Evolutionary conservation across 2,329 filamentous ascomycete genomes (phyloP), one percentile per base, ranked within the genome.

Genomic region (Hortaea werneckii): DNA sequence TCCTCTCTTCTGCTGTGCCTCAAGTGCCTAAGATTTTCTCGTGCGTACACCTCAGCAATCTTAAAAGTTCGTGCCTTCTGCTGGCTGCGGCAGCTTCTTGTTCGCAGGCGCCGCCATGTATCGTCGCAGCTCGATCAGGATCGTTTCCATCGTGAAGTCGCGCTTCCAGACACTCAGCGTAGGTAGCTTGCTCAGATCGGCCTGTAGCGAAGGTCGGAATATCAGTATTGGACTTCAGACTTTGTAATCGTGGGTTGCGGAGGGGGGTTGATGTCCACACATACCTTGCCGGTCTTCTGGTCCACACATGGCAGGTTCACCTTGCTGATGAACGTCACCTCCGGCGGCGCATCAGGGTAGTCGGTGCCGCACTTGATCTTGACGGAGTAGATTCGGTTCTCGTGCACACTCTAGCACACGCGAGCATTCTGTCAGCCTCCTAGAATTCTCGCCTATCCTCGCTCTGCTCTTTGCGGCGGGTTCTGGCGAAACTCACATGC

Each of bases 301-400:
- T 90, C 85, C 43, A 98, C 92, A 61, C 90, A 94, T 27, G 92
- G 92, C n/a, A 96, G 78, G 71, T 96, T 95, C 71, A 98, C 83
- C 68, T 87, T 85, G 60, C 85, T 95, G 59, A 92, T 81, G 69
- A 98, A 98, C 61, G 90, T 82, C 60, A 98, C 86, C 43, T 83
- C 81, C 0, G 92, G 92, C 40, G 92, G 92, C 51, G 79, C 74
- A 65, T 95, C 88, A 43, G 92, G 92, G 67, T 98, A 98, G 47
- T 85, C 74, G 41, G 81, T 76, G 51, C 88, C 89, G 72, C 92
- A 98, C 72, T 94, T 84, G 73, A 98, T 95, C 69, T 90, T 94
- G 60, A 98, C 78, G 57, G 87, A 94, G 76, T 98, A 98, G 72
- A 98, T 98, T 61, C 92, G 85, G 71, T 98, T 98, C 75, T 98